Evolutionary conservation across 345 rosid genomes (phyloP).

Genomic region (Eucalyptus victrix): DNA sequence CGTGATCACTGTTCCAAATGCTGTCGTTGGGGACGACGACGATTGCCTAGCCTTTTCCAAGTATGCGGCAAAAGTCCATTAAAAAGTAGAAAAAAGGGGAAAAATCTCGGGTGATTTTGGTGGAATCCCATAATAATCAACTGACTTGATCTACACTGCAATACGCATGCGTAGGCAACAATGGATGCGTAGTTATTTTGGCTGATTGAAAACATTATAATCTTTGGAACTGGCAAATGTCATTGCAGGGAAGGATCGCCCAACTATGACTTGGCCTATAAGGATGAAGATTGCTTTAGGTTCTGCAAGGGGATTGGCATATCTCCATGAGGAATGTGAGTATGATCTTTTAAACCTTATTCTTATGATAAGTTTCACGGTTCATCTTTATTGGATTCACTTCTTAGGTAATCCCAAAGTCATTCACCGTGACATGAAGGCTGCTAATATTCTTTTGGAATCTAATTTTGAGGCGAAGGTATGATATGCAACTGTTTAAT

Average conservation of each 20-base stretch:
- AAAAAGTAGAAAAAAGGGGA: too few species aligned
- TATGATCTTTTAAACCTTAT: background rate
- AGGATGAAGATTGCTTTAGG: conserved; percentile 72
- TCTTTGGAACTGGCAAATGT: background rate
- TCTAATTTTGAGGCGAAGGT: too few species aligned
- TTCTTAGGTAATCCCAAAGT: too few species aligned
- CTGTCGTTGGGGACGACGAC: background rate
- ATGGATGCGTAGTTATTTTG: background rate
- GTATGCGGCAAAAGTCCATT: too few species aligned
- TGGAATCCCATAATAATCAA: background rate
- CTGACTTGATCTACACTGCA: background rate
- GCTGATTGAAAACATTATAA: background rate
- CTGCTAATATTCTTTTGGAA: too few species aligned
- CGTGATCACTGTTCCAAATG: background rate
- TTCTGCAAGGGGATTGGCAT: conserved; percentile 75
- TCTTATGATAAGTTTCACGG: background rate
- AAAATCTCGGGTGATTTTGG: too few species aligned
- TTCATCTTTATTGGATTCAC: background rate
- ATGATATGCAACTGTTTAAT: too few species aligned
- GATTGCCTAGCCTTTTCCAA: background rate
- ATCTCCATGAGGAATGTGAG: conserved; percentile 87
- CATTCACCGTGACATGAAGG: too few species aligned
- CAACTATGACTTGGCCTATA: conserved; percentile 49
- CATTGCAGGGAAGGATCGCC: conserved; percentile 44
- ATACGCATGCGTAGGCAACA: background rate